These are phyloP conservation scores for maize (Zea mays) DNA, from an alignment of 176 grass and related monocot genomes.

Conservation along the genomic window DNA sequence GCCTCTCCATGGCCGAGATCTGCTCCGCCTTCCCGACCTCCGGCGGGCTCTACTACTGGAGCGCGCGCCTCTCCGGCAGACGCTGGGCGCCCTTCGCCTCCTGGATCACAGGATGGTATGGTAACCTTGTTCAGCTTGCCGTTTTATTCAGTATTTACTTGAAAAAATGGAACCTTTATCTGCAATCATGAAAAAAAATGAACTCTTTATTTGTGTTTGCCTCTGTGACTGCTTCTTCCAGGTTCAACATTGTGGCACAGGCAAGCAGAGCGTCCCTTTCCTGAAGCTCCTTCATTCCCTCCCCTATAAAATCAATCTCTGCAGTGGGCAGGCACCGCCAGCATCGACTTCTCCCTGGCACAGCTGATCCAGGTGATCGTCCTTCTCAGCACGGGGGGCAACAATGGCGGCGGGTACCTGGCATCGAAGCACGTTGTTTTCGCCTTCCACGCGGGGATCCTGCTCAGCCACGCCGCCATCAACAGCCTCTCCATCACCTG, in stretches of 20 bases:
- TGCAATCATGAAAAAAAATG: background rate
- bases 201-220: background rate
- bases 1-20: background rate
- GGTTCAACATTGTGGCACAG: background rate
- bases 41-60: background rate
- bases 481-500: constrained; percentile 79
- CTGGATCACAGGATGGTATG: background rate
- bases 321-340: constrained; percentile 93
- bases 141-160: background rate
- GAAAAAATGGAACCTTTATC: background rate
- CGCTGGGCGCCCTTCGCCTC: background rate
- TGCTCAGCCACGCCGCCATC: constrained; percentile 73
- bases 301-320: no score
- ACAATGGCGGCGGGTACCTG: constrained; percentile 64
- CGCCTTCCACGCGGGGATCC: constrained; percentile 64
- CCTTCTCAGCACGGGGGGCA: constrained; percentile 74
- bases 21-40: background rate
- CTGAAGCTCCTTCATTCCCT: no score
- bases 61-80: background rate
- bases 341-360: constrained; percentile 81
- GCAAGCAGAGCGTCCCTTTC: no score
- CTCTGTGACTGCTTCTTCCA: background rate
- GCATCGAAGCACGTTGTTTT: constrained; percentile 86
- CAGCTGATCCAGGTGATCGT: constrained; percentile 88
- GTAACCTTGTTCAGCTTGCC: no score